Conservation (phyloP, 345 rosid species). For the Citrus hindsii region DNA sequence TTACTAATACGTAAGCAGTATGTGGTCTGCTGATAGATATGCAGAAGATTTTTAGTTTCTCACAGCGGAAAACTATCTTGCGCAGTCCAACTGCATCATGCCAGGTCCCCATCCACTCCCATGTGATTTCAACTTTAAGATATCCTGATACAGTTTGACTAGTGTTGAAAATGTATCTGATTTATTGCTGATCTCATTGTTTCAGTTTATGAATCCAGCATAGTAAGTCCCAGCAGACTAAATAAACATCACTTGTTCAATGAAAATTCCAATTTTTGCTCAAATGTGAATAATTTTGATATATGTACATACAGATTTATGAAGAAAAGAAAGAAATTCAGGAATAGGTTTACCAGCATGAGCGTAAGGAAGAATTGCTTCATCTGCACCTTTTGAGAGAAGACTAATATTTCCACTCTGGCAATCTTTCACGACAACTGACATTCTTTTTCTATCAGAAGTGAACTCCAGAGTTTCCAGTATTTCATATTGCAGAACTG, state of each 20-base stretch:
- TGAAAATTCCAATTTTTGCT: neutral
- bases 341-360: constrained; percentile 50
- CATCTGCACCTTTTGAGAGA: constrained; percentile 96
- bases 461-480: constrained; percentile 93
- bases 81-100: too few relatives aligned
- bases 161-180: neutral
- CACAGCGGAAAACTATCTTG: too few relatives aligned
- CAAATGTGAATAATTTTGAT: neutral
- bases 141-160: too few relatives aligned
- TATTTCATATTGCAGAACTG: constrained; percentile 59
- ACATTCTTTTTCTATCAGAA: constrained; percentile 98
- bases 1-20: neutral
- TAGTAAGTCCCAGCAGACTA: neutral
- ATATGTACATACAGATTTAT: neutral
- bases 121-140: too few relatives aligned
- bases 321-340: neutral
- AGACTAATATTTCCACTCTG: constrained; percentile 72
- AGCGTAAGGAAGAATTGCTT: constrained; percentile 84
- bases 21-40: neutral
- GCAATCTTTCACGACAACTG: constrained; percentile 79
- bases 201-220: neutral
- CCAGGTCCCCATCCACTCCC: too few relatives aligned
- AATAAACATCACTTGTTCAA: neutral
- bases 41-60: too few relatives aligned
- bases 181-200: neutral